Evolutionary conservation across 2,329 filamentous ascomycete species (phyloP).

Genomic region (Parastagonospora avenae): DNA sequence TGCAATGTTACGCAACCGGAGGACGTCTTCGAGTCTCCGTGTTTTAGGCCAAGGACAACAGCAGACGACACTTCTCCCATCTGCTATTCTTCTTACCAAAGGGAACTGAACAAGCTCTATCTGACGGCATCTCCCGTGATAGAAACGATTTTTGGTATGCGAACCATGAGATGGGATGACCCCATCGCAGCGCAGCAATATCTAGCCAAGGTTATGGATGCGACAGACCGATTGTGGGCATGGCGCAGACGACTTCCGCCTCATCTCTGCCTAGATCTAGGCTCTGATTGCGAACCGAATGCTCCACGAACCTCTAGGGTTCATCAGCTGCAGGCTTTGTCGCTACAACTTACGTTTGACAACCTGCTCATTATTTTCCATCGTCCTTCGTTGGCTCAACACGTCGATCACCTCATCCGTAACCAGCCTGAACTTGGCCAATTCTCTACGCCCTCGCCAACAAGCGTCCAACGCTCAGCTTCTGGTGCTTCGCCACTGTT

Average conservation of each 20-base stretch:
- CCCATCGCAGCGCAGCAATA: constrained; percentile 11
- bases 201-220: constrained; percentile 19
- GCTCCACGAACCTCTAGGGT: constrained; percentile 14
- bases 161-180: constrained; percentile 9
- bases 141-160: constrained; percentile 31
- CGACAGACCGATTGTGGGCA: constrained; percentile 21
- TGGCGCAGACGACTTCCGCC: constrained; percentile 32
- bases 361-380: constrained; percentile 52
- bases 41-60: constrained; percentile 17
- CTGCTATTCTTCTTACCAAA: constrained; percentile 21
- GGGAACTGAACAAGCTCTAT: constrained; percentile 37
- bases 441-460: constrained; percentile 4
- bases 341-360: constrained; percentile 52
- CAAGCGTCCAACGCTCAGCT: constrained; percentile 1
- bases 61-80: constrained; percentile 1
- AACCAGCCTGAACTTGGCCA: constrained; percentile 12
- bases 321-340: constrained; percentile 46
- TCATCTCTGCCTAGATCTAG: constrained; percentile 25
- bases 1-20: constrained; percentile 45
- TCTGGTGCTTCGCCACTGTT: constrained; percentile 6
- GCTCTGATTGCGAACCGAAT: constrained; percentile 19
- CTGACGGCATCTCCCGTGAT: constrained; percentile 37
- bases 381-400: constrained; percentile 49
- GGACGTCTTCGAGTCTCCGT: constrained; percentile 40
- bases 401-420: constrained; percentile 37